Percentiles rank a stretch among this genome's conserved stretches.
Conservation (phyloP, 495 filamentous ascomycete species). For the Astrothelium macrocarpum region DNA sequence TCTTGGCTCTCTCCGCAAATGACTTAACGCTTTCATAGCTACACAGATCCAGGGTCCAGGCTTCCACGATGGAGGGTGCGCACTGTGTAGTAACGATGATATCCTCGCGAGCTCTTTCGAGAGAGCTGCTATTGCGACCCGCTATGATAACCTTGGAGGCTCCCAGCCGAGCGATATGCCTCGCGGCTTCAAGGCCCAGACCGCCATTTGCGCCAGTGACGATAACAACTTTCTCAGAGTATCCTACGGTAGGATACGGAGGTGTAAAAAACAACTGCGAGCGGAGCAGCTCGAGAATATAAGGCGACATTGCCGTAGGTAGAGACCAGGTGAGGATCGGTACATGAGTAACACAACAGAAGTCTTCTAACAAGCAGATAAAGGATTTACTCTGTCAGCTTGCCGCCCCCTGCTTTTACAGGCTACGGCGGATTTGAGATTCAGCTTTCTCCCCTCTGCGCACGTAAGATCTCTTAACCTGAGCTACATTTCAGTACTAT, state of each 20-base stretch:
- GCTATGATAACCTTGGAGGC: conserved; percentile 30
- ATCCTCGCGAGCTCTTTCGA: conserved; percentile 36
- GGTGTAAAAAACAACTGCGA: conserved; percentile 39
- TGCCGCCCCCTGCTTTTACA: no score
- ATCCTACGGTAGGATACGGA: conserved; percentile 28
- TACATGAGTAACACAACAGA: no score
- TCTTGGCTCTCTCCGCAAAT: conserved; percentile 37
- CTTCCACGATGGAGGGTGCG: conserved; percentile 35
- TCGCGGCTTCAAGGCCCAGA: conserved; percentile 30
- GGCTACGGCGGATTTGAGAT: no score
- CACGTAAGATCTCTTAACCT: no score
- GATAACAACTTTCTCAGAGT: conserved; percentile 28
- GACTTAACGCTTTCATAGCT: conserved; percentile 40
- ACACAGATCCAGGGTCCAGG: conserved; percentile 48
- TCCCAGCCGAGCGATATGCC: conserved; percentile 25
- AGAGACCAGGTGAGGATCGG: no score
- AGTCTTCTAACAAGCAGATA: no score
- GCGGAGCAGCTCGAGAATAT: no score
- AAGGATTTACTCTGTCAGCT: no score
- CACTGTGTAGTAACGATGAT: conserved; percentile 38
- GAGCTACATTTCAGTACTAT: no score
- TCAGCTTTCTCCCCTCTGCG: no score
- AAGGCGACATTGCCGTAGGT: no score
- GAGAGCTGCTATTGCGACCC: conserved; percentile 33
- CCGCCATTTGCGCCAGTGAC: conserved; percentile 31